Evolutionary conservation across 129 eudicot species (phyloP).

Genomic region (Chrysanthemum lavandulifolium): DNA sequence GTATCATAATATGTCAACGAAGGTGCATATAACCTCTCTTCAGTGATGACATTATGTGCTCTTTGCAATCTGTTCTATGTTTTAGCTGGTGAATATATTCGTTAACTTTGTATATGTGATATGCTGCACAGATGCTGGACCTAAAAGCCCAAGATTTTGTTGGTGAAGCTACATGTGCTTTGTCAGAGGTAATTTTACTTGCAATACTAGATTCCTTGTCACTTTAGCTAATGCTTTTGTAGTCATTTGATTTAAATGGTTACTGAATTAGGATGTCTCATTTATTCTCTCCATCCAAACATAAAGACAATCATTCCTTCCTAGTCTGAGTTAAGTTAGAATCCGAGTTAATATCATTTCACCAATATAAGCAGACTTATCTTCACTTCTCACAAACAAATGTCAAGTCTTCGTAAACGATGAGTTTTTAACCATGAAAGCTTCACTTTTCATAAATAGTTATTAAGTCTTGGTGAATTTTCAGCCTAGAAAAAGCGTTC

Average conservation of each 20-base stretch:
- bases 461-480: no score
- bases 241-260: background rate
- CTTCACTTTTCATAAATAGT: no score
- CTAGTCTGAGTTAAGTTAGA: conserved; percentile 6
- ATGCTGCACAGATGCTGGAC: conserved; percentile 60
- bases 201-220: background rate
- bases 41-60: conserved; percentile 3
- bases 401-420: conserved; percentile 10
- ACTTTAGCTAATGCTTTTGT: conserved; percentile 4
- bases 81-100: background rate
- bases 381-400: no score
- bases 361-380: background rate
- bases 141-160: conserved; percentile 89
- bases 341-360: conserved; percentile 1
- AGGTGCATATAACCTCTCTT: conserved; percentile 49
- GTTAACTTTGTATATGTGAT: conserved; percentile 12
- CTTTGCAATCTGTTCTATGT: conserved; percentile 18
- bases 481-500: no score
- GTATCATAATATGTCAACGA: conserved; percentile 69
- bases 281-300: background rate
- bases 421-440: conserved; percentile 8
- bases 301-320: background rate
- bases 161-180: conserved; percentile 86
- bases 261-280: background rate
- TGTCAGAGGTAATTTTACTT: conserved; percentile 73